Conservation (phyloP, 768 basidiomycete species). For the Panellus pusillus region DNA sequence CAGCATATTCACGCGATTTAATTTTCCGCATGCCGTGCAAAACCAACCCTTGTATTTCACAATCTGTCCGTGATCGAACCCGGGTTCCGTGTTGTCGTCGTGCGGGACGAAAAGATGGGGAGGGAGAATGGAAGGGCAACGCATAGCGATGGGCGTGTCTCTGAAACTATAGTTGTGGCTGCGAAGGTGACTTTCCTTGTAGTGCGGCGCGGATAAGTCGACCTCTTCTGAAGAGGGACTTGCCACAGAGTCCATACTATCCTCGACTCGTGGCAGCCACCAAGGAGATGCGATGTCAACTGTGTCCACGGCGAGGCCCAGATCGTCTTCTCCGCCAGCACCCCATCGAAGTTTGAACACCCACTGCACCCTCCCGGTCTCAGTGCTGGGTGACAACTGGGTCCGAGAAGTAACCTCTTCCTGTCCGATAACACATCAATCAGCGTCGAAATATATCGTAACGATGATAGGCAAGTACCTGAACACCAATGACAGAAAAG, state of each 20-base stretch:
- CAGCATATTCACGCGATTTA: constrained; percentile 47
- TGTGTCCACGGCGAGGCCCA: constrained; percentile 20
- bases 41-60: constrained; percentile 42
- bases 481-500: constrained; percentile 42
- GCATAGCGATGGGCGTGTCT: constrained; percentile 1
- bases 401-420: constrained; percentile 19
- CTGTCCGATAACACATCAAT: constrained; percentile 15
- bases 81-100: constrained; percentile 6
- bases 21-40: constrained; percentile 46
- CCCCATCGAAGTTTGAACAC: constrained; percentile 47
- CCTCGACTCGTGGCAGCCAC: constrained; percentile 15
- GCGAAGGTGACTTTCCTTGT: constrained; percentile 25
- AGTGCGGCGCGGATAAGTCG: constrained; percentile 27
- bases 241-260: background rate
- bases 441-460: background rate
- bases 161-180: constrained; percentile 25
- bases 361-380: constrained; percentile 44
- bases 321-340: constrained; percentile 46
- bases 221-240: constrained; percentile 26
- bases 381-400: background rate
- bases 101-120: constrained; percentile 30
- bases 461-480: constrained; percentile 27
- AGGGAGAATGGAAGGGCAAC: constrained; percentile 25
- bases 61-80: constrained; percentile 1
- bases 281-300: constrained; percentile 26